A percentile compares a stretch with the other conserved stretches of the same genome.
These are phyloP conservation scores for Chloromonas sp. DNA, from an alignment of 163 green algal species.

Conservation along the genomic window DNA sequence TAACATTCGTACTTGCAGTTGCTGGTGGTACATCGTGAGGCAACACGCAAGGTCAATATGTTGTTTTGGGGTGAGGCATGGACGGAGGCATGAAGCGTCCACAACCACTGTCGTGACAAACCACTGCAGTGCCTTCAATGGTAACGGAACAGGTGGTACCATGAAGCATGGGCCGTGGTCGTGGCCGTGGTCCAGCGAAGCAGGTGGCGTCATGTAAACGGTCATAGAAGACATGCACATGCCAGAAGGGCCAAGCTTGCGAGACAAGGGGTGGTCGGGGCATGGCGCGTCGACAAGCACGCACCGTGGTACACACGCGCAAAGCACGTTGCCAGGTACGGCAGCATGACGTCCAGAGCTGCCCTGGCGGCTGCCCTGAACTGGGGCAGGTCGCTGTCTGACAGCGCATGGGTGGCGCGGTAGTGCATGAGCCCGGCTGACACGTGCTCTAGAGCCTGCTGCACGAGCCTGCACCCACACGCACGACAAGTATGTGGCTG, in stretches of 20 bases:
- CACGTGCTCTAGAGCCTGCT: slow-evolving; percentile 48
- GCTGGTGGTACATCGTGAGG: too few species aligned
- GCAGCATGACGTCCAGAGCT: slow-evolving; percentile 45
- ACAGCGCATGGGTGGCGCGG: slow-evolving; percentile 45
- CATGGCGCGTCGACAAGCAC: not conserved
- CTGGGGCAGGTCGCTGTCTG: slow-evolving; percentile 33
- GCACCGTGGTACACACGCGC: slow-evolving; percentile 36
- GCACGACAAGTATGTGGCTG: not conserved
- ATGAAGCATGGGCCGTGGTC: too few species aligned
- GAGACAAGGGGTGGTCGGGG: too few species aligned
- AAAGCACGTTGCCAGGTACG: slow-evolving; percentile 57
- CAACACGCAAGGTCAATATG: too few species aligned
- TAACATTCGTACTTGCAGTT: too few species aligned
- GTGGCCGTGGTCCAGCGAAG: not conserved
- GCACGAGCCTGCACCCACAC: slow-evolving; percentile 26
- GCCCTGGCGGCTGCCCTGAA: slow-evolving; percentile 43
- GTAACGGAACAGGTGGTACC: too few species aligned
- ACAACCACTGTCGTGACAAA: too few species aligned
- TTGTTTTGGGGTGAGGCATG: too few species aligned
- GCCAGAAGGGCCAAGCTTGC: too few species aligned
- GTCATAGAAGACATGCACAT: not conserved
- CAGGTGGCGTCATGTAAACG: not conserved
- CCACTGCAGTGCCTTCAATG: too few species aligned
- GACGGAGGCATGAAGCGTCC: too few species aligned
- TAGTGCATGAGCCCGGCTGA: slow-evolving; percentile 56